A percentile compares a stretch with the other conserved stretches of the same genome.
Evolutionary conservation across 306 rosid species (phyloP).

Genomic region (Vigna trinervia): DNA sequence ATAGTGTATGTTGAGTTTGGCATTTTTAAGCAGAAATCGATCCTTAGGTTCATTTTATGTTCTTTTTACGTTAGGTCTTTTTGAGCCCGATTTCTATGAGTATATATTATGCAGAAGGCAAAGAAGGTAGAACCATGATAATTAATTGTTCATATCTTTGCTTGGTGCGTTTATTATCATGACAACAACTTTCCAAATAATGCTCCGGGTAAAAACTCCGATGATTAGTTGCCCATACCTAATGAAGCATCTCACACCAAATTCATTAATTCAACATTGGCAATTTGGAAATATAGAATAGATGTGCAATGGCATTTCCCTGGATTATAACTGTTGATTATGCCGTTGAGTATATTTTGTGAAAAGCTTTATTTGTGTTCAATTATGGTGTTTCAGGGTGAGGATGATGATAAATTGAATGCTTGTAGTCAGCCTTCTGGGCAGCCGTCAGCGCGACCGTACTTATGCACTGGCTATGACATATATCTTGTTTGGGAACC

Average conservation of each 20-base stretch:
- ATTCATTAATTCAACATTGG: slow-evolving; percentile 17
- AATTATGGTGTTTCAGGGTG: slow-evolving; percentile 57
- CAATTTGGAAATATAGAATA: slow-evolving; percentile 28
- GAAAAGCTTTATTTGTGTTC: slow-evolving; percentile 24
- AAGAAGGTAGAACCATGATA: slow-evolving; percentile 17
- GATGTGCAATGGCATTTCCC: slow-evolving; percentile 27
- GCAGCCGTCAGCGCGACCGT: slow-evolving; percentile 62
- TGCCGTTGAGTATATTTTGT: slow-evolving; percentile 6
- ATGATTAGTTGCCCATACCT: slow-evolving; percentile 16
- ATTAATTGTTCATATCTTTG: background rate
- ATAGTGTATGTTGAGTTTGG: background rate
- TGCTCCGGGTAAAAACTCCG: slow-evolving; percentile 1
- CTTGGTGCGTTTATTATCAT: background rate
- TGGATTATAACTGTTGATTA: slow-evolving; percentile 15
- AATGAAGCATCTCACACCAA: slow-evolving; percentile 35
- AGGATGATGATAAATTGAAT: slow-evolving; percentile 52
- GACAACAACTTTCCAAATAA: background rate
- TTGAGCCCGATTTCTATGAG: background rate
- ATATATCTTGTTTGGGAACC: slow-evolving; percentile 97
- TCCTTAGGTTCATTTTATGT: too few species aligned
- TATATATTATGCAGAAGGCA: background rate
- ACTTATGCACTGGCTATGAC: slow-evolving; percentile 92
- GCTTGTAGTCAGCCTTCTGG: slow-evolving; percentile 39
- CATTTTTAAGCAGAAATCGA: background rate
- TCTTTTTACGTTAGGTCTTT: background rate